Percentiles rank a stretch among this genome's conserved stretches.
phyloP scores from a whole-genome alignment of 805 yeast genomes.

The Candida golubevii region DNA sequence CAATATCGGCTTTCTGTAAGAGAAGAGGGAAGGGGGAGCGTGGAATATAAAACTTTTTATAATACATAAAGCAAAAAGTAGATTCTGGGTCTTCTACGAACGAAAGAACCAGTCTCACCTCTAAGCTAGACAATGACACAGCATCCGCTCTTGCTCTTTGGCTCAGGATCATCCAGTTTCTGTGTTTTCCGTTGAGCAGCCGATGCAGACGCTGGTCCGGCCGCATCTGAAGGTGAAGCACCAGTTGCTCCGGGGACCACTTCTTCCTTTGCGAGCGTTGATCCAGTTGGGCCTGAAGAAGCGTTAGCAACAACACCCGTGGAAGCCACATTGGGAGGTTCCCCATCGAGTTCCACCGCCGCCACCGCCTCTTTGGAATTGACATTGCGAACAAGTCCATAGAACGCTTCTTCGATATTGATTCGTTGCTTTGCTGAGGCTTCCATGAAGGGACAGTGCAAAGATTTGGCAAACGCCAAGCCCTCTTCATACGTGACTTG shows the following conservation, averaged over 20 bases:
- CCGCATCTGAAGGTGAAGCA: background rate
- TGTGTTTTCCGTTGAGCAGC: constrained; percentile 12
- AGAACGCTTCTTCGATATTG: constrained; percentile 85
- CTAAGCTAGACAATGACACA: constrained; percentile 16
- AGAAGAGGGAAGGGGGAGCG: too few species aligned
- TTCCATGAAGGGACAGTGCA: constrained; percentile 76
- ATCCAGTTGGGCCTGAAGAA: constrained; percentile 2
- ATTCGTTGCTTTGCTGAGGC: constrained; percentile 89
- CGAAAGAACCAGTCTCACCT: too few species aligned
- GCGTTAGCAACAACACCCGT: background rate
- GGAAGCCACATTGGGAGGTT: too few species aligned
- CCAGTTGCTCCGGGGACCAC: too few species aligned
- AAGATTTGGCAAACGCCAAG: constrained; percentile 53
- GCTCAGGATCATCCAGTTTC: background rate
- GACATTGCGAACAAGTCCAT: constrained; percentile 59
- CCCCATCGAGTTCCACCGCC: constrained; percentile 5
- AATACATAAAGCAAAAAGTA: too few species aligned
- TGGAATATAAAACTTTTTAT: too few species aligned
- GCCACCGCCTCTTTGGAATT: constrained; percentile 18
- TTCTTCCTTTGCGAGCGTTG: background rate
- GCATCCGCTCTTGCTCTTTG: constrained; percentile 17
- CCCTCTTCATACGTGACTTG: constrained; percentile 72
- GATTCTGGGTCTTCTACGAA: too few species aligned
- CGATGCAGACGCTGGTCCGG: constrained; percentile 3
- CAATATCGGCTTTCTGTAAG: too few species aligned